phyloP scores from a whole-genome alignment of 768 basidiomycete species.

The Lyophyllum shimeji region DNA sequence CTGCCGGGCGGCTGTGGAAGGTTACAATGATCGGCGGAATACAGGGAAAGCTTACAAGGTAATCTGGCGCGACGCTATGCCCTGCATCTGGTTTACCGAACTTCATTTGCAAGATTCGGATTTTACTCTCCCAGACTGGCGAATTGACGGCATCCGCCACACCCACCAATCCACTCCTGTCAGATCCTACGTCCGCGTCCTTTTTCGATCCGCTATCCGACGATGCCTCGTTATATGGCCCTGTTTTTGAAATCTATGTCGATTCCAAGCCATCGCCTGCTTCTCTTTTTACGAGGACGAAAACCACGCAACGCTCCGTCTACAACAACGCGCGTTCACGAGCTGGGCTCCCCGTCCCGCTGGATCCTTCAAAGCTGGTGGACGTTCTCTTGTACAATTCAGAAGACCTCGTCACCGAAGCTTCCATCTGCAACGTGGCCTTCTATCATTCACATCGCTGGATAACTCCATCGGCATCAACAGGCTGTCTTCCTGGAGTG shows the following conservation, averaged over 20 bases:
- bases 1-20: slow-evolving; percentile 47
- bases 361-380: slow-evolving; percentile 26
- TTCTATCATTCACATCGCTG: slow-evolving; percentile 56
- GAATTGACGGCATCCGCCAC: slow-evolving; percentile 33
- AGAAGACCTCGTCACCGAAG: slow-evolving; percentile 53
- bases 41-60: slow-evolving; percentile 32
- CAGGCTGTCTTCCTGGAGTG: slow-evolving; percentile 75
- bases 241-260: slow-evolving; percentile 47
- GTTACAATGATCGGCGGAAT: slow-evolving; percentile 19
- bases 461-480: slow-evolving; percentile 61
- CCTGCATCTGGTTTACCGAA: slow-evolving; percentile 4
- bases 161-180: slow-evolving; percentile 28
- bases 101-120: slow-evolving; percentile 44
- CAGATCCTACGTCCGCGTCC: slow-evolving; percentile 40
- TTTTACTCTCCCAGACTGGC: slow-evolving; percentile 44
- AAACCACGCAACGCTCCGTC: slow-evolving; percentile 62
- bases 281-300: slow-evolving; percentile 62
- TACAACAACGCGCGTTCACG: slow-evolving; percentile 69
- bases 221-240: slow-evolving; percentile 17
- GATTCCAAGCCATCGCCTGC: slow-evolving; percentile 55
- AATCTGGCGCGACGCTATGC: neutral
- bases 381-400: slow-evolving; percentile 71
- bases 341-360: slow-evolving; percentile 38
- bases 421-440: slow-evolving; percentile 72
- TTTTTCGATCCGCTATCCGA: slow-evolving; percentile 34